Evolutionary conservation across 768 basidiomycete species (phyloP), one percentile per base, ranked within the genome.

Genomic region (Leccinum boreale): DNA sequence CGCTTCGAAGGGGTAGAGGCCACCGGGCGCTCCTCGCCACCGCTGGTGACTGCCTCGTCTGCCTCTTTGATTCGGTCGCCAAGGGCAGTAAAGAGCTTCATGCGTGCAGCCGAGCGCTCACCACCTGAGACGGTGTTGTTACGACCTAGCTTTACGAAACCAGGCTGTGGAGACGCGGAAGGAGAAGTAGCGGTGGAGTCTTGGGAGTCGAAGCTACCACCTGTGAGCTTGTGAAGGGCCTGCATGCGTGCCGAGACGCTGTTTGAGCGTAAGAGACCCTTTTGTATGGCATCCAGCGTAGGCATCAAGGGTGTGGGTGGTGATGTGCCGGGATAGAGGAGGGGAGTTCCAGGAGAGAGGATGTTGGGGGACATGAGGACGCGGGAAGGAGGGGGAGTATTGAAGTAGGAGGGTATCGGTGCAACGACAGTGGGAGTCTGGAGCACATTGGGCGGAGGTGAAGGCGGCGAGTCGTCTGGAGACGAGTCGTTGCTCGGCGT

Each of bases 91-190:
- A 90, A 76, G 76, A 92, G 79, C 52, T 85, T 77, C 63, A 83
- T 81, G 45, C 91, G 81, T 12, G 87, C 90, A 28, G 84, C 88
- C 29, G 80, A 79, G 33, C 91, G 85, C 65, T 92, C 91, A 28
- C 88, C 90, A 6, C 90, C 91, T 2, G 90, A 82, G 14, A 92
- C 85, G 17, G 92, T 94, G 65, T 92, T 92, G 64, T 89, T 92
- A 56, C 92, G 81, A 54, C 74, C 75, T 31, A 87, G 73, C 66
- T 72, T 61, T 60, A 79, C 78, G 35, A 70, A 68, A 36, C 78
- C 77, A 8, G 83, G 81, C 15, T 84, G 81, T 45, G 72, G 70
- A 4, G 84, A 84, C 11, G 71, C 63, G 3, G 75, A 68, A 14
- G 81, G 76, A 10, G 87, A 83, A 23, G 83, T 78, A 48, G 82